These are phyloP conservation scores for Paecilomyces variotii DNA, from an alignment of 2,329 filamentous ascomycete genomes.

Conservation along the genomic window DNA sequence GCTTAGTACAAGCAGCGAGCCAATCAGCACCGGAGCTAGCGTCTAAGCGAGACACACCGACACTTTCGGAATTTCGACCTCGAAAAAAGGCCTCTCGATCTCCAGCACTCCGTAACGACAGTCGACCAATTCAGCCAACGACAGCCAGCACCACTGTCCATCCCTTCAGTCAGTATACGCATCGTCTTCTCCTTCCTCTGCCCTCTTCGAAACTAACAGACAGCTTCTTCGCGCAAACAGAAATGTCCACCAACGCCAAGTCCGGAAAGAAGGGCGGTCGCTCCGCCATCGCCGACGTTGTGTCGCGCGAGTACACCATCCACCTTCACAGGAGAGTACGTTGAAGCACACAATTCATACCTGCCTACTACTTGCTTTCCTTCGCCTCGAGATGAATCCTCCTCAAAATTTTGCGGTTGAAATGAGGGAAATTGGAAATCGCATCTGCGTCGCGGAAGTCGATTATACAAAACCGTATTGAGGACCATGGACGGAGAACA, in stretches of 20 bases:
- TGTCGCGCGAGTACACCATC: slow-evolving; percentile 99
- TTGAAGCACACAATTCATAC: slow-evolving; percentile 28
- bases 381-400: neutral
- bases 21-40: slow-evolving; percentile 18
- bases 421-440: slow-evolving; percentile 1
- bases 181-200: slow-evolving; percentile 3
- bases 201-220: slow-evolving; percentile 13
- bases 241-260: slow-evolving; percentile 59
- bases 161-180: slow-evolving; percentile 26
- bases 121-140: slow-evolving; percentile 31
- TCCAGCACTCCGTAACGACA: slow-evolving; percentile 13
- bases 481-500: slow-evolving; percentile 29
- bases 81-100: slow-evolving; percentile 21
- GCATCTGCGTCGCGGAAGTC: neutral
- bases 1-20: neutral
- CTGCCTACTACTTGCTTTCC: neutral
- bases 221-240: slow-evolving; percentile 28
- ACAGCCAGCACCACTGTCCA: slow-evolving; percentile 26
- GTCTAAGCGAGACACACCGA: slow-evolving; percentile 31
- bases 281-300: slow-evolving; percentile 97
- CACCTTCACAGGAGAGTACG: slow-evolving; percentile 99
- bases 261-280: slow-evolving; percentile 63
- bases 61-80: slow-evolving; percentile 17
- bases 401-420: neutral
- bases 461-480: neutral